Base-by-base conservation (phyloP, 1,284 basidiomycete species). In the Leccinum griseonigrum region DNA sequence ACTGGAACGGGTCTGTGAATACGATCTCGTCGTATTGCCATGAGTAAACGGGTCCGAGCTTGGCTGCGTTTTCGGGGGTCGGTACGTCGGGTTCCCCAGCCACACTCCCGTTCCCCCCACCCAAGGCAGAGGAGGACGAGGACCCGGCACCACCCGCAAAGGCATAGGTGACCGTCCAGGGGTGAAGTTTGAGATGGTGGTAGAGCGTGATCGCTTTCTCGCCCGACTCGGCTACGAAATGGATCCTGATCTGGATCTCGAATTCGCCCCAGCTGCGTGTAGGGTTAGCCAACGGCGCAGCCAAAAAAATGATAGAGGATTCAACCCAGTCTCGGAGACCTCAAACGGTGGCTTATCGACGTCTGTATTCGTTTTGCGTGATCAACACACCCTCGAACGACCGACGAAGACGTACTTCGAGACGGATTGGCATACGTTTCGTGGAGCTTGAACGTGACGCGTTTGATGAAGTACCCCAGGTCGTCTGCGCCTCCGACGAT, bases 1-100 rank as follows among this genome's bases (percentile, higher is more conserved):
- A 81, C 63, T 94, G 88, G 64, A 91, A 94, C 1, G 97, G 97
- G 70, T 99, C 97, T 67, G 88, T 87, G 78, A 99, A 99, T 54
- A 99, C 94, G 63, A 99, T 85, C 73, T 99, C 97, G 74, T 99
- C 97, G 78, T 99, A 99, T 72, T 98, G 96, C 97, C 97, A 99
- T 0, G 95, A 94, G 74, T 98, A 93, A n/a, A 98, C 92, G 2
- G 90, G 88, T 0, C 88, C 86, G 22, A 81, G 72, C 64, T 85
- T 85, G 64, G 84, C 81, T 1, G 88, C 86, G 18, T 81, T 81
- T 18, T 90, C 86, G 4, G 85, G 79, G 7, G 86, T 79, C 2
- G 88, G 85, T 6, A 87, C 83, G 57, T 86, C 85, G 1, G 85
- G 83, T 56, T 90, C 86, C 34, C 81, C 80, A 0, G 69, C 51